Evolutionary conservation across 768 basidiomycete species (phyloP).

Genomic region (Pholiota microspora): DNA sequence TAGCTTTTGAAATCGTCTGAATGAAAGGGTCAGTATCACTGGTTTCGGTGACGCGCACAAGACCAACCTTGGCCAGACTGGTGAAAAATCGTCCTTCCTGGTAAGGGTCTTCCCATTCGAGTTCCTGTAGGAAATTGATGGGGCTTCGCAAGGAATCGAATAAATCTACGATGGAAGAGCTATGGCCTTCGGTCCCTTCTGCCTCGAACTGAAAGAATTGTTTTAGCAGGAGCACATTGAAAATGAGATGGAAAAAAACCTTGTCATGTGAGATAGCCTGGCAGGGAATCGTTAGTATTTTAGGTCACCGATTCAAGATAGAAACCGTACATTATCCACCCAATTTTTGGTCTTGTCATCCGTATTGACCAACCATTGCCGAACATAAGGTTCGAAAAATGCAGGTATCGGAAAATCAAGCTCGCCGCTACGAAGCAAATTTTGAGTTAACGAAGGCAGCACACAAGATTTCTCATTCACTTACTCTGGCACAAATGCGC

Average conservation of each 20-base stretch:
- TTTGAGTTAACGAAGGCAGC: neutral
- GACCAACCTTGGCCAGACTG: slow-evolving; percentile 77
- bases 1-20: slow-evolving; percentile 86
- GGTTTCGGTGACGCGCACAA: too few relatives aligned
- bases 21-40: too few relatives aligned
- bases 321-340: slow-evolving; percentile 79
- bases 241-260: slow-evolving; percentile 42
- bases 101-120: slow-evolving; percentile 91
- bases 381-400: slow-evolving; percentile 87
- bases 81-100: slow-evolving; percentile 91
- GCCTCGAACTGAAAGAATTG: slow-evolving; percentile 61
- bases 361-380: slow-evolving; percentile 85
- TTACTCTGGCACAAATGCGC: slow-evolving; percentile 79
- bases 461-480: slow-evolving; percentile 23
- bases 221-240: neutral
- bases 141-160: slow-evolving; percentile 94
- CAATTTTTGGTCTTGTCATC: slow-evolving; percentile 90
- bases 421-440: slow-evolving; percentile 40
- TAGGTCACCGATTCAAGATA: neutral
- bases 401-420: slow-evolving; percentile 66
- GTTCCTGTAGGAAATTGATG: slow-evolving; percentile 80
- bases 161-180: slow-evolving; percentile 95
- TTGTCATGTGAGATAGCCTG: slow-evolving; percentile 84
- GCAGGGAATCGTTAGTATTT: slow-evolving; percentile 62
- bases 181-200: slow-evolving; percentile 78